phyloP scores from a whole-genome alignment of 768 basidiomycete genomes.

The Royoungia palumana region DNA sequence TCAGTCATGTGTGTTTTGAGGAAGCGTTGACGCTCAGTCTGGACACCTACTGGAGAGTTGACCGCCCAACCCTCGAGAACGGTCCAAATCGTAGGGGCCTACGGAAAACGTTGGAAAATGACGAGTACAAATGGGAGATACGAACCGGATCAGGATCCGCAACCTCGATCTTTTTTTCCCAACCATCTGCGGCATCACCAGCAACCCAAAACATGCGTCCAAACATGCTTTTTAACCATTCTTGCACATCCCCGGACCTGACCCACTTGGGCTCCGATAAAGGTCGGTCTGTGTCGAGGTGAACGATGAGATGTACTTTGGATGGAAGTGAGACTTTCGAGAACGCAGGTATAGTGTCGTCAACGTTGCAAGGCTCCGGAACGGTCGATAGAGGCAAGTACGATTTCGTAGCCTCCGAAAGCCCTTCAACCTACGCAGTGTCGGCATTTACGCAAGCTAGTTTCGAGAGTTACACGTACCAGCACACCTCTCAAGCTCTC shows the following conservation, averaged over 20 bases:
- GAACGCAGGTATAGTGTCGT: conserved; percentile 73
- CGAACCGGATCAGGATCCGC: conserved; percentile 93
- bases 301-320: conserved; percentile 61
- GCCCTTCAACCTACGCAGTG: conserved; percentile 60
- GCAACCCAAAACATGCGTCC: conserved; percentile 86
- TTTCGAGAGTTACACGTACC: conserved; percentile 44
- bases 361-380: conserved; percentile 40
- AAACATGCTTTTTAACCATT: conserved; percentile 88
- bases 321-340: conserved; percentile 49
- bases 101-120: conserved; percentile 3
- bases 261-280: conserved; percentile 97
- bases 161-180: conserved; percentile 92
- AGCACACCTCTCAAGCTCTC: conserved; percentile 68
- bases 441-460: conserved; percentile 7
- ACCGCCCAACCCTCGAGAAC: conserved; percentile 86
- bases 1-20: conserved; percentile 84
- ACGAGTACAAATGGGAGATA: conserved; percentile 11
- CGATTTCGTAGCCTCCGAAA: conserved; percentile 68
- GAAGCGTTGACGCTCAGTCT: conserved; percentile 81
- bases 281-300: conserved; percentile 85
- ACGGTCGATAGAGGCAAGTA: conserved; percentile 58
- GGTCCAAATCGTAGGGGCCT: conserved; percentile 92
- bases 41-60: conserved; percentile 75
- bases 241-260: conserved; percentile 89
- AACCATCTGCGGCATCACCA: conserved; percentile 80